Percentiles rank a stretch among this genome's conserved stretches.
These are phyloP conservation scores for Leccinum aurantiacum DNA, from an alignment of 768 basidiomycete genomes.

Conservation along the genomic window DNA sequence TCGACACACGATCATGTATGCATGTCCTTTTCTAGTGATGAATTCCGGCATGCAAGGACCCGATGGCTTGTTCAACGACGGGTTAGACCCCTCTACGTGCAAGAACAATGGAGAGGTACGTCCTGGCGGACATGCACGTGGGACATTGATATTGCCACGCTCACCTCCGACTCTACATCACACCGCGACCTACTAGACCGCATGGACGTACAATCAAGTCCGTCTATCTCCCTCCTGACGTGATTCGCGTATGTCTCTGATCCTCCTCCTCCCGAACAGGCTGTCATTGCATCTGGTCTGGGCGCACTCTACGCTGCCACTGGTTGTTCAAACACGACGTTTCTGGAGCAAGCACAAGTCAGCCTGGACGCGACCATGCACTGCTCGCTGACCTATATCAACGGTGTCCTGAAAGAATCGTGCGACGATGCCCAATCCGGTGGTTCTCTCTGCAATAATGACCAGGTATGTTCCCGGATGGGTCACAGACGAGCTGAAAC, in stretches of 20 bases:
- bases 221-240: background rate
- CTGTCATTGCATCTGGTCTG: conserved; percentile 55
- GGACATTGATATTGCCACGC: background rate
- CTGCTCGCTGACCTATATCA: conserved; percentile 36
- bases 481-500: background rate
- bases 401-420: conserved; percentile 46
- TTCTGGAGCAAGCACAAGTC: conserved; percentile 49
- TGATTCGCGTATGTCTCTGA: background rate
- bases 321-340: conserved; percentile 32
- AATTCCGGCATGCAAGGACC: conserved; percentile 31
- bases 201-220: conserved; percentile 63
- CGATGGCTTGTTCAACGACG: conserved; percentile 34
- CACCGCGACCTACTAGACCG: conserved; percentile 36
- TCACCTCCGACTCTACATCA: background rate
- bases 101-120: conserved; percentile 29
- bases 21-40: conserved; percentile 19
- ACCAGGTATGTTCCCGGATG: conserved; percentile 29
- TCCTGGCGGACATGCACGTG: background rate
- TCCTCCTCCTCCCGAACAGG: conserved; percentile 30
- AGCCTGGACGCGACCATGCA: conserved; percentile 52
- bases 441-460: conserved; percentile 29
- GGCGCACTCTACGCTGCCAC: conserved; percentile 45
- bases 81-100: conserved; percentile 24
- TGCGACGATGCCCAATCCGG: conserved; percentile 48
- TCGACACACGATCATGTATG: background rate